Base-by-base conservation (phyloP, 441 rosid genomes). In the Pelargonium citronellum region DNA sequence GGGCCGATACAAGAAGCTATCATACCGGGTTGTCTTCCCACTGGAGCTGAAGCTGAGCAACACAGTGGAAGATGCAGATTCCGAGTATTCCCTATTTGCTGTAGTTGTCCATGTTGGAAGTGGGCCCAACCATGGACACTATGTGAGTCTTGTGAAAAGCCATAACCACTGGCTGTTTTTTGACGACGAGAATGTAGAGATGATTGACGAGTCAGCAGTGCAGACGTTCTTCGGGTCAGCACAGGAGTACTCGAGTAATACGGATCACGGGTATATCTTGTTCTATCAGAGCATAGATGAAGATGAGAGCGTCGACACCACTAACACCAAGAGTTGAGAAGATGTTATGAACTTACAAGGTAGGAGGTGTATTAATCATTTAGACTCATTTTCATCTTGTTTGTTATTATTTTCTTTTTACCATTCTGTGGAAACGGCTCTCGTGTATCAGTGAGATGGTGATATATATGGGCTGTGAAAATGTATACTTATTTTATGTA, bases 101-200 rank as follows among this genome's bases (percentile, higher is more conserved):
- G 98, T 92, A 16, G 98, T 92, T 67, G 96, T 92, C 58, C 98
- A 92, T 49, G 96, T 91, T 0, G 98, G 98, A 46, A 92, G 96
- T 39, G 97, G 98, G 58, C 97, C 98, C 7, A 92, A 91, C 80
- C 97, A 92, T 39, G 97, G 96, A 17, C 97, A 91, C 70, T 94
- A 94, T 20, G 97, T 91, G 64, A 91, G 97, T 82, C 94, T 94
- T 5, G 92, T 94, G 82, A 91, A 89, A 80, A 84, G 89, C 72
- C 96, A 90, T 73, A 84, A 90, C 82, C 96, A 91, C 78, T 91
- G 95, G 96, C 80, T 89, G 70, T 89, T 89, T 81, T 91, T 95
- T 62, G 96, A 90, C 39, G 97, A 95, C 4, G 97, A 95, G 78
- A 94, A 84, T 5, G 96, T 90, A 65, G 97, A 91, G 80, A 91